Conservation (phyloP, 2,329 filamentous ascomycete genomes). For the Periconia digitata region DNA sequence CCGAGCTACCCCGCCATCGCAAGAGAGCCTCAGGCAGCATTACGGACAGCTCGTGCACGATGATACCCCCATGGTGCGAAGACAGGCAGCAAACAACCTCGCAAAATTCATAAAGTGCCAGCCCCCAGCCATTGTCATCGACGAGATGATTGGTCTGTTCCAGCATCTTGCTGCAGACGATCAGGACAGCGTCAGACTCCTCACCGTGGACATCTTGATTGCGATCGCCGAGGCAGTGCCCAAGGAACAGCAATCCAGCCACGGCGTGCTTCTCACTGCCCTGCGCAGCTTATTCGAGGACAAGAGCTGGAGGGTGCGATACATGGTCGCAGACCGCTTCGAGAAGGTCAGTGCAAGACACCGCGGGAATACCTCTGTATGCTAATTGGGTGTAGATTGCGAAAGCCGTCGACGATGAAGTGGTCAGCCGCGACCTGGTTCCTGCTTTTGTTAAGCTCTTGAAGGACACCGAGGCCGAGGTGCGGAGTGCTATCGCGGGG, state of each 20-base stretch:
- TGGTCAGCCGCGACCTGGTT: constrained; percentile 89
- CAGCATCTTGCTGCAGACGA: constrained; percentile 95
- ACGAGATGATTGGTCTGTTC: constrained; percentile 99
- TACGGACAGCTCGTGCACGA: constrained; percentile 94
- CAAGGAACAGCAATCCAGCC: constrained; percentile 96
- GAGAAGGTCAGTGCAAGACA: constrained; percentile 70
- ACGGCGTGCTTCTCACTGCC: constrained; percentile 87
- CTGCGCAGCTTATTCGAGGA: constrained; percentile 94
- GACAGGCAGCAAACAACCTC: constrained; percentile 93
- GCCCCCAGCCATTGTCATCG: constrained; percentile 85
- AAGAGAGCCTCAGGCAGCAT: constrained; percentile 88
- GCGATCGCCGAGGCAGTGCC: constrained; percentile 95
- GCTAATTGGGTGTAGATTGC: constrained; percentile 68
- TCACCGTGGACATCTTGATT: constrained; percentile 96
- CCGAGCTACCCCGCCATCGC: constrained; percentile 82
- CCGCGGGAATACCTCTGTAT: constrained; percentile 10
- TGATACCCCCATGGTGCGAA: constrained; percentile 98
- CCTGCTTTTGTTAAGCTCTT: constrained; percentile 96
- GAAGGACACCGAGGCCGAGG: constrained; percentile 97
- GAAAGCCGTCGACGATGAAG: constrained; percentile 96
- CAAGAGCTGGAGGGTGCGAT: constrained; percentile 98
- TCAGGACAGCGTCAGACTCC: constrained; percentile 92
- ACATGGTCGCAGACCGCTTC: constrained; percentile 98
- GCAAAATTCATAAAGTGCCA: constrained; percentile 98
- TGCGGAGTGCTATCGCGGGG: constrained; percentile 92